Base-by-base conservation (phyloP, 2,329 filamentous ascomycete genomes). In the Fusarium sp. region DNA sequence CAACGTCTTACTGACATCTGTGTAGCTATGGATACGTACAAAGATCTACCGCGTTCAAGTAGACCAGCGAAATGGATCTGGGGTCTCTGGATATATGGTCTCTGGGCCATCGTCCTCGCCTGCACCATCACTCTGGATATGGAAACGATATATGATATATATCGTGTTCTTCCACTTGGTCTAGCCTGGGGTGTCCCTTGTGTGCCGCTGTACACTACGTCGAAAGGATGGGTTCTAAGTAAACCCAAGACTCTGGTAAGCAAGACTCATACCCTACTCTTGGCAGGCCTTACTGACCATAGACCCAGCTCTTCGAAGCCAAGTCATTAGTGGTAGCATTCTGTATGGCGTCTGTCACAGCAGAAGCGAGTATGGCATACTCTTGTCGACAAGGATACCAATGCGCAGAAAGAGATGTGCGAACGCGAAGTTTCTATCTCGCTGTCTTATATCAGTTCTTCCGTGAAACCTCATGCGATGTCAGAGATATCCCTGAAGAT, bases 181-280 rank as follows among this genome's bases (percentile, higher is more conserved):
- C n/a, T 63, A 11, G 46, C 52, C 10, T 65, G 62, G 62, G 62
- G 58, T 4, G 51, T 65, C 15, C 62, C 62, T 6, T 65, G 62
- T 16, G 55, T 65, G 1, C 62, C 52, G 0, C 9, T 30, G 11
- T 58, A 53, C 42, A 45, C 62, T 2, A 9, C 18, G 6, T 44
- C 56, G 2, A 63, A 50, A 7, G 59, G 62, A 2, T 41, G 55
- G 30, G 40, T 46, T 26, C 9, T 65, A 6, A 53, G 30, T 16
- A 65, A 65, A 4, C 62, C 62, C 5, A 65, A 65, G 16, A 58
- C 59, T 4, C 34, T 65, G 9, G 62, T 65, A 45, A 40, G 62
- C 5, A 30, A 8, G 30, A 23, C 30, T 11, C 8, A 3, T 30
- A 11, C 30, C 8, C 10, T 30, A 30, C 10, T 3, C 4, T 30